phyloP scores from a whole-genome alignment of 768 basidiomycete species.

The Piloderma croceum region DNA sequence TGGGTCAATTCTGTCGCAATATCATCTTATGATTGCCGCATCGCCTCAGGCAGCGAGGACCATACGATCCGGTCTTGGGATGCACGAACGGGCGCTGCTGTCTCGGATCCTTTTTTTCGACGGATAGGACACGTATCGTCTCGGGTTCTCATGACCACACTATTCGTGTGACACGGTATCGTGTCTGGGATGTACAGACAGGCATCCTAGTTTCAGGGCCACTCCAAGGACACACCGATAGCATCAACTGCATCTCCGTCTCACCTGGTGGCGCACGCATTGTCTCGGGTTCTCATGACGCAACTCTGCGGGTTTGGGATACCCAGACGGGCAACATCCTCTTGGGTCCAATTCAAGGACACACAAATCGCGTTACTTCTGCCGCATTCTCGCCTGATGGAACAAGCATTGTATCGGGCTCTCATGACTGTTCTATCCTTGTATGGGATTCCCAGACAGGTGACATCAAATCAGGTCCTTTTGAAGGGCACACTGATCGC shows the following conservation, averaged over 20 bases:
- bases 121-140: no score
- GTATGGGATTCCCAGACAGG: slow-evolving; percentile 28
- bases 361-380: slow-evolving; percentile 7
- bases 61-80: slow-evolving; percentile 24
- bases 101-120: no score
- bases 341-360: slow-evolving; percentile 13
- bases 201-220: slow-evolving; percentile 6
- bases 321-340: slow-evolving; percentile 1
- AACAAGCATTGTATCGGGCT: no score
- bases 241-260: slow-evolving; percentile 16
- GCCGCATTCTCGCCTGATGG: no score
- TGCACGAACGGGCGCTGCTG: no score
- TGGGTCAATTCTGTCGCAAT: no score
- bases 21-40: no score
- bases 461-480: slow-evolving; percentile 18
- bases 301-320: slow-evolving; percentile 23
- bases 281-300: slow-evolving; percentile 24
- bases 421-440: no score
- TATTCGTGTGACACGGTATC: no score
- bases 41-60: slow-evolving; percentile 21
- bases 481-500: slow-evolving; percentile 5
- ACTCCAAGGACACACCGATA: slow-evolving; percentile 13
- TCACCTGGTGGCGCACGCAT: slow-evolving; percentile 23
- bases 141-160: slow-evolving; percentile 21
- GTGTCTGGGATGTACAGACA: slow-evolving; percentile 22